phyloP scores from a whole-genome alignment of 2,329 filamentous ascomycete genomes.

The Calonectria crousiana region DNA sequence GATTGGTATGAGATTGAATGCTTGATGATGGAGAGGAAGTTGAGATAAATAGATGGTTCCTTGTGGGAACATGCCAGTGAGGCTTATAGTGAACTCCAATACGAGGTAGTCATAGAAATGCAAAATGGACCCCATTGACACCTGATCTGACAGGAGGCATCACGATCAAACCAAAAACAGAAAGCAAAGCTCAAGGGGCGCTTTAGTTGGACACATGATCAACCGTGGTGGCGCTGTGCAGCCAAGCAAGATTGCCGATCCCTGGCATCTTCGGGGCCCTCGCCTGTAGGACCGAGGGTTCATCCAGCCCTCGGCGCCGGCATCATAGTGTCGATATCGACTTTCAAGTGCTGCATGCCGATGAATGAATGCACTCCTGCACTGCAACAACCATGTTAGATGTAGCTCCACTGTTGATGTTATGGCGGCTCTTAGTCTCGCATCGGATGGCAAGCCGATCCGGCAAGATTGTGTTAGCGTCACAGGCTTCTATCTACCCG shows the following conservation, averaged over 20 bases:
- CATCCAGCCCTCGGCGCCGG: neutral
- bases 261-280: neutral
- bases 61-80: neutral
- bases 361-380: neutral
- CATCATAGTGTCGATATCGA: neutral
- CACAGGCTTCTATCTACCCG: neutral
- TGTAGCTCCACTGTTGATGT: neutral
- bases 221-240: neutral
- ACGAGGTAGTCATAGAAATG: neutral
- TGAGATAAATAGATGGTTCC: neutral
- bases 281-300: neutral
- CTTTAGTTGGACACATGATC: neutral
- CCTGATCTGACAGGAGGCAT: neutral
- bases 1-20: neutral
- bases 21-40: neutral
- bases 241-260: neutral
- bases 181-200: neutral
- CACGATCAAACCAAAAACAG: neutral
- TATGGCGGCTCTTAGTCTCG: neutral
- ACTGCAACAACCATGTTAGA: neutral
- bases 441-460: conserved; percentile 3
- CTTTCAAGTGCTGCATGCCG: neutral
- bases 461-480: neutral
- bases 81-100: neutral
- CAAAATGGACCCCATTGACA: neutral